Evolutionary conservation across 805 yeast genomes (phyloP).

Genomic region (Yarrowia porcina): DNA sequence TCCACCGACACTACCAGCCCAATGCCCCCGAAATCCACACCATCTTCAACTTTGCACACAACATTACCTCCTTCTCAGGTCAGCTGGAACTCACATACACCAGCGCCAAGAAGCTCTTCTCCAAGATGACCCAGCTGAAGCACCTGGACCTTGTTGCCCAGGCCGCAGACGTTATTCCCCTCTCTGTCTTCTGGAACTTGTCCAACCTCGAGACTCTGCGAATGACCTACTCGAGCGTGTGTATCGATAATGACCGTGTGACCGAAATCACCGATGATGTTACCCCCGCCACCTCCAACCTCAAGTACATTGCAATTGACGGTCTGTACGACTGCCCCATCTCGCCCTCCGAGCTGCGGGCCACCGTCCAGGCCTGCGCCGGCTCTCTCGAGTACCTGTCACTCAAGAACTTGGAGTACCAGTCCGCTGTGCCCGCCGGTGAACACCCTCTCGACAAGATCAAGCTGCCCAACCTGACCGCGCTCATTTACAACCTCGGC

Average conservation of each 20-base stretch:
- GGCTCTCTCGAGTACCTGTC: background rate
- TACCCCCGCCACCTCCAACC: background rate
- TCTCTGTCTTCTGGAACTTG: slow-evolving; percentile 13
- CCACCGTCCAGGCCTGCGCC: background rate
- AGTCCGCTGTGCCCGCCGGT: background rate
- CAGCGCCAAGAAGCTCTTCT: background rate
- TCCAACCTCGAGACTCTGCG: slow-evolving; percentile 7
- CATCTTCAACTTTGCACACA: background rate
- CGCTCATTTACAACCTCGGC: slow-evolving; percentile 19
- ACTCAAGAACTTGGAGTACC: slow-evolving; percentile 10
- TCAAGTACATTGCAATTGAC: background rate
- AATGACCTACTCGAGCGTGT: background rate
- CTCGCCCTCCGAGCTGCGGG: background rate
- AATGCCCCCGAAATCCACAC: background rate
- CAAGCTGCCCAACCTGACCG: slow-evolving; percentile 19
- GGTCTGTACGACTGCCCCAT: slow-evolving; percentile 11
- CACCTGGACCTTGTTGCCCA: slow-evolving; percentile 10
- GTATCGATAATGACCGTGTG: too few species aligned
- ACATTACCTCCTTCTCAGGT: slow-evolving; percentile 13
- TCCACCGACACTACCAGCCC: background rate
- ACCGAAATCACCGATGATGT: too few species aligned
- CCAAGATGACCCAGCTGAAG: background rate
- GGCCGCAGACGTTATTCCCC: background rate
- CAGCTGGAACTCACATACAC: background rate
- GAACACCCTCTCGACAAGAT: slow-evolving; percentile 16